phyloP scores from a whole-genome alignment of 2,329 filamentous ascomycete genomes.

The Ophiostoma perfectum region DNA sequence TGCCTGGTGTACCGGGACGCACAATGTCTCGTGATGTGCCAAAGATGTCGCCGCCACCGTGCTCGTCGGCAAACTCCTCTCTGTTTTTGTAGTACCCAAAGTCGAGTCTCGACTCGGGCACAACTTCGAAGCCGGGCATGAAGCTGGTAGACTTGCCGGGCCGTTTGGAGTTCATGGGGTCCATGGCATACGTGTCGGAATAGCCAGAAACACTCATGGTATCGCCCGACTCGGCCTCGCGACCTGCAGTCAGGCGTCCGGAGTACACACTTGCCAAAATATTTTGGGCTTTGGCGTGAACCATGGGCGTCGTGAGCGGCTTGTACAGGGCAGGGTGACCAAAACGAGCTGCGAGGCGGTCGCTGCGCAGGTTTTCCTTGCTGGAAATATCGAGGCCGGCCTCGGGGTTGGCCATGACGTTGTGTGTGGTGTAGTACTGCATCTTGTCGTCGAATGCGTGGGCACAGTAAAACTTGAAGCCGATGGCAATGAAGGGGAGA shows the following conservation, averaged over 20 bases:
- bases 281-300: constrained; percentile 83
- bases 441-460: constrained; percentile 71
- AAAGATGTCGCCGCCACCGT: constrained; percentile 69
- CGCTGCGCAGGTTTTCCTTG: constrained; percentile 53
- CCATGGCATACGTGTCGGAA: constrained; percentile 75
- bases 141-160: constrained; percentile 32
- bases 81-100: constrained; percentile 90
- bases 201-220: constrained; percentile 62
- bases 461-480: constrained; percentile 82
- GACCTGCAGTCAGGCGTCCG: constrained; percentile 66
- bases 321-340: constrained; percentile 88
- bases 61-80: constrained; percentile 79
- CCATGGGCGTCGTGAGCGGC: constrained; percentile 89
- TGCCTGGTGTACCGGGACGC: constrained; percentile 58
- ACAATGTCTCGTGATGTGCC: constrained; percentile 55
- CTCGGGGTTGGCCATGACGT: constrained; percentile 45
- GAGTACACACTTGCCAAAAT: constrained; percentile 80
- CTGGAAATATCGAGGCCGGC: constrained; percentile 41
- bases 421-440: constrained; percentile 69
- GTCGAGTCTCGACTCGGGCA: constrained; percentile 78
- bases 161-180: constrained; percentile 70
- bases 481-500: constrained; percentile 69
- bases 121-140: constrained; percentile 78
- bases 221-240: constrained; percentile 53
- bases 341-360: constrained; percentile 70